Base-by-base conservation (phyloP, 2,329 filamentous ascomycete species). In the Aspergillus fumigatiaffinis region DNA sequence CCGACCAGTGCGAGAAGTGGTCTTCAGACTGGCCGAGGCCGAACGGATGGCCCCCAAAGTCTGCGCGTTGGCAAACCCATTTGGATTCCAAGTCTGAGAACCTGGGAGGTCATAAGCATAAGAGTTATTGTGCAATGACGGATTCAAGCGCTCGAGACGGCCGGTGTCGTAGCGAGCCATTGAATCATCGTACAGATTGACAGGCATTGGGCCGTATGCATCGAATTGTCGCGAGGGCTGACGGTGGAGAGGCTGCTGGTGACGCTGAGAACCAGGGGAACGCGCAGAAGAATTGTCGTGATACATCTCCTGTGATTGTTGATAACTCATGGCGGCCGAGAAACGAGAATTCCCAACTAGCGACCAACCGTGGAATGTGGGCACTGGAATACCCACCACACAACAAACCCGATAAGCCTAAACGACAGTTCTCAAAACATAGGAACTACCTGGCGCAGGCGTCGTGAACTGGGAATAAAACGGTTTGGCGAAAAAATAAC, bases 31-130 rank as follows among this genome's bases (percentile, higher is more conserved):
- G 57, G 77, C 77, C 25, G 80, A 80, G 26, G 79, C 86, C 76
- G 72, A 86, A 71, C 67, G 87, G 77, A 71, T 82, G 76, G 66
- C 84, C 79, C 86, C 87, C 65, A 92, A 81, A 61, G 84, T 77
- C 67, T 82, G 84, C 66, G 84, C 83, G 64, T 82, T 87, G 54
- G 86, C 85, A 62, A 91, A 90, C 50, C 85, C 87, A 68, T 83
- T 84, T 53, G 91, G 87, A 72, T 87, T 90, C 92, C 92, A 96
- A 21, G 88, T 87, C 69, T 91, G 88, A n/a, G 83, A 81, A n/a
- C 78, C 76, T 57, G 79, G 78, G 70, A 86, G 85, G 68, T 92
- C 90, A 65, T 92, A 89, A 57, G 81, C 83, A 62, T 90, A 88
- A 53, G 79, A 79, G 56, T 81, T 84, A 56, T 78, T 79, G 61